Conservation (phyloP, 2,329 filamentous ascomycete species). For the Beauveria medogensis region DNA sequence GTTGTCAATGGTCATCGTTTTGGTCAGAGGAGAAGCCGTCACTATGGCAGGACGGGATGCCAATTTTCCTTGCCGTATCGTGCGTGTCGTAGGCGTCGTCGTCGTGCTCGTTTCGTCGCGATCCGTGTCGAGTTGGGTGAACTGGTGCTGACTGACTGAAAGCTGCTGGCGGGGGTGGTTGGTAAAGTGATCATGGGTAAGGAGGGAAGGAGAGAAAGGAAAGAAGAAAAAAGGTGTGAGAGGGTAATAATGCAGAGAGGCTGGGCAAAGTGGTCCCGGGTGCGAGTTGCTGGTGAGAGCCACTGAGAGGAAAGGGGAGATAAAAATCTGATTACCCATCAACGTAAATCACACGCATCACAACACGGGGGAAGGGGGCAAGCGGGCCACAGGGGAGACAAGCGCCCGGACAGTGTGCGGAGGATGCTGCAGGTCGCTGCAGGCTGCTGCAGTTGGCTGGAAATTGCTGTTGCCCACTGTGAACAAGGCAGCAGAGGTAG, state of each 20-base stretch:
- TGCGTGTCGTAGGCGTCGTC: background rate
- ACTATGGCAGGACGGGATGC: background rate
- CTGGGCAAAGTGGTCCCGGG: background rate
- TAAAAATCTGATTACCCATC: background rate
- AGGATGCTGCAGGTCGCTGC: background rate
- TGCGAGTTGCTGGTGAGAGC: background rate
- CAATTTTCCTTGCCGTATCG: background rate
- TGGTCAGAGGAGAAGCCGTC: background rate
- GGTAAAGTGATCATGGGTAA: slow-evolving; percentile 5
- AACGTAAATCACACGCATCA: background rate
- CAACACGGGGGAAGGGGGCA: background rate
- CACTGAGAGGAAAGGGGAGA: background rate
- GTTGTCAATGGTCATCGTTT: background rate
- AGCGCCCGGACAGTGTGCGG: background rate
- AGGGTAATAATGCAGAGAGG: slow-evolving; percentile 6
- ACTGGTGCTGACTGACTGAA: background rate
- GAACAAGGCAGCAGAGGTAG: background rate
- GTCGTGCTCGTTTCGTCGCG: background rate
- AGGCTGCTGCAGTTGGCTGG: background rate
- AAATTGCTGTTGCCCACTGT: background rate
- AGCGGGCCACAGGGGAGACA: background rate
- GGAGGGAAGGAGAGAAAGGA: background rate
- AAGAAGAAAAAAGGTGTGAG: slow-evolving; percentile 8
- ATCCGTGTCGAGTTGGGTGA: background rate
- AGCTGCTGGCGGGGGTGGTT: slow-evolving; percentile 6